These are phyloP conservation scores for Selenicereus undatus DNA, from an alignment of 148 eudicot genomes.

Conservation along the genomic window DNA sequence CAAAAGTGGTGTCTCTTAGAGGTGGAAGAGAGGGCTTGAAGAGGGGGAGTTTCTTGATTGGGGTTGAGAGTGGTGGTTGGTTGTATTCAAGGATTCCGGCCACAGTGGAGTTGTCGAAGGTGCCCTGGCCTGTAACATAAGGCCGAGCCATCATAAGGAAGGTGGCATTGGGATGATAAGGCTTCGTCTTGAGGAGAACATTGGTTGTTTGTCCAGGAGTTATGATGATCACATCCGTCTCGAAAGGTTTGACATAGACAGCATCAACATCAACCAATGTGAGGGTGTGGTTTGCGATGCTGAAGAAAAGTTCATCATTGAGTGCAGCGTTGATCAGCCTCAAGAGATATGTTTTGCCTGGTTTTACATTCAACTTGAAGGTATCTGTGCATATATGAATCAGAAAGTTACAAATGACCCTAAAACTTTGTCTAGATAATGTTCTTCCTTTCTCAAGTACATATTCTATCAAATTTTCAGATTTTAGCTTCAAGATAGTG, in stretches of 20 bases:
- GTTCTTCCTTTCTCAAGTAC: too few relatives aligned
- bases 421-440: too few relatives aligned
- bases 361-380: conserved; percentile 46
- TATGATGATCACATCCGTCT: conserved; percentile 38
- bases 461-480: too few relatives aligned
- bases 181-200: conserved; percentile 40
- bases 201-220: conserved; percentile 56
- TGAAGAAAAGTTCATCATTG: conserved; percentile 52
- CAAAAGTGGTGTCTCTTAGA: conserved; percentile 37
- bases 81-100: conserved; percentile 43
- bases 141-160: conserved; percentile 49
- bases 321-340: conserved; percentile 55
- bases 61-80: conserved; percentile 1
- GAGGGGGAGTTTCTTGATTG: conserved; percentile 28
- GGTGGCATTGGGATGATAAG: conserved; percentile 25
- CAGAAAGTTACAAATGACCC: too few relatives aligned
- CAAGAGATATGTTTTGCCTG: conserved; percentile 45
- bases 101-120: conserved; percentile 54
- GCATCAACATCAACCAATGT: conserved; percentile 50
- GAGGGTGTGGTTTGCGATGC: conserved; percentile 54
- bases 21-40: conserved; percentile 36
- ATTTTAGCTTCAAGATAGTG: too few relatives aligned
- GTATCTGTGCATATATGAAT: conserved; percentile 29
- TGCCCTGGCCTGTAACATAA: conserved; percentile 40
- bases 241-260: conserved; percentile 44